Percentiles rank a stretch among this genome's conserved stretches.
Evolutionary conservation across 2,329 filamentous ascomycete genomes (phyloP).

Genomic region (Penicillium sp.): DNA sequence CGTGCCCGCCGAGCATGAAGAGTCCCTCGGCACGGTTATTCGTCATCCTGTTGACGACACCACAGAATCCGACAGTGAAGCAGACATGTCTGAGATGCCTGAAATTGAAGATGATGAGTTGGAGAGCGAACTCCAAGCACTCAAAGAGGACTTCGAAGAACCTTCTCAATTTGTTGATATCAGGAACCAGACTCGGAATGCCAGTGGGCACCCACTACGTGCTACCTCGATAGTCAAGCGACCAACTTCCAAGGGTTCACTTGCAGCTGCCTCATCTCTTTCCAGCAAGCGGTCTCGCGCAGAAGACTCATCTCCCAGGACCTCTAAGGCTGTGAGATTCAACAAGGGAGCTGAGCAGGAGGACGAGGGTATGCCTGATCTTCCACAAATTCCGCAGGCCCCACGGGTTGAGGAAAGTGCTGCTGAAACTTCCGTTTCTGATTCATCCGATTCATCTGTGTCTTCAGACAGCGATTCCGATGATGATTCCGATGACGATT

Average conservation of each 20-base stretch:
- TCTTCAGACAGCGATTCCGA: conserved; percentile 16
- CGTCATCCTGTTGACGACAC: conserved; percentile 31
- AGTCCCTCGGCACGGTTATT: conserved; percentile 38
- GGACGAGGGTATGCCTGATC: conserved; percentile 8
- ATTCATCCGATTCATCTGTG: conserved; percentile 4
- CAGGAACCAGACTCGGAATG: conserved; percentile 10
- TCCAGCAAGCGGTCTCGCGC: conserved; percentile 20
- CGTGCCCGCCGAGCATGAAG: conserved; percentile 25
- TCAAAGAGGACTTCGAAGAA: conserved; percentile 43
- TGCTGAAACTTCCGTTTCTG: conserved; percentile 12
- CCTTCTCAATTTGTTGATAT: conserved; percentile 21
- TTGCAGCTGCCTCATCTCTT: conserved; percentile 20
- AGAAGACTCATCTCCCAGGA: conserved; percentile 24
- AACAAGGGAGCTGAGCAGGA: conserved; percentile 20
- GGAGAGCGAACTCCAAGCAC: conserved; percentile 45
- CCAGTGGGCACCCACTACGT: conserved; percentile 12
- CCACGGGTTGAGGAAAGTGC: conserved; percentile 9
- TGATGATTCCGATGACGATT: conserved; percentile 15
- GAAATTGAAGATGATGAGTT: conserved; percentile 40
- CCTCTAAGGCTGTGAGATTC: conserved; percentile 37
- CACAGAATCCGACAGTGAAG: conserved; percentile 32
- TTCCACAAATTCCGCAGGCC: conserved; percentile 10
- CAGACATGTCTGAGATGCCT: conserved; percentile 28
- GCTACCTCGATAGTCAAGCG: conserved; percentile 18
- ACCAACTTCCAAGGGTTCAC: conserved; percentile 19